Evolutionary conservation across 1,284 basidiomycete species (phyloP).

Genomic region (Puccinia novopanici): DNA sequence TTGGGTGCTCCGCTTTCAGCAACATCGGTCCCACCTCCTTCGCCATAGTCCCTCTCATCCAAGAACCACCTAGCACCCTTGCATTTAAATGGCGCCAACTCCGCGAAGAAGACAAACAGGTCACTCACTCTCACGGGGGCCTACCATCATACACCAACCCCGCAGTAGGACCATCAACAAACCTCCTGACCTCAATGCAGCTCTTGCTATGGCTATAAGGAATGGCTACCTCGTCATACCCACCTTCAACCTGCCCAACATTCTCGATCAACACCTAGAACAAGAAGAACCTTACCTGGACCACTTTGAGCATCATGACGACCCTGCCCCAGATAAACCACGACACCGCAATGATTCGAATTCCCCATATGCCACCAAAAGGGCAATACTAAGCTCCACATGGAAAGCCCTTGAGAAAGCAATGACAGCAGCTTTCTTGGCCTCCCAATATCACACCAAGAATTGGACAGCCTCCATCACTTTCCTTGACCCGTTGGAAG

Average conservation of each 20-base stretch:
- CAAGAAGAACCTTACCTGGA: background rate
- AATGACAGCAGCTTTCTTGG: background rate
- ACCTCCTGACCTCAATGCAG: background rate
- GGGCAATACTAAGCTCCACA: background rate
- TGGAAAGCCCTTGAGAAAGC: conserved; percentile 8
- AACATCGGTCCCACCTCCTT: too few species aligned
- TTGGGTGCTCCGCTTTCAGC: too few species aligned
- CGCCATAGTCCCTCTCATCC: too few species aligned
- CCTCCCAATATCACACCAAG: background rate
- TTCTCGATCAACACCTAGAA: background rate
- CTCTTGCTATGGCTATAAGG: background rate
- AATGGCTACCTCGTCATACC: background rate
- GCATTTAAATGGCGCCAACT: too few species aligned
- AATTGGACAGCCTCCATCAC: background rate
- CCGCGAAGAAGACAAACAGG: too few species aligned
- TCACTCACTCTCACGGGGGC: background rate
- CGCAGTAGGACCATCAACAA: background rate
- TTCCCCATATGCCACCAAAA: background rate
- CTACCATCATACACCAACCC: background rate
- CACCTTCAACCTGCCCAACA: background rate
- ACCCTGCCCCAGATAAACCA: background rate
- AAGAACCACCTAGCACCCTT: too few species aligned
- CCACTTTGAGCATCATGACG: background rate
- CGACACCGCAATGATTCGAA: background rate
- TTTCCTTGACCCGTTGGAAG: background rate